Base-by-base conservation (phyloP, 176 grass and related monocot genomes). In the Rhynchospora breviuscula region DNA sequence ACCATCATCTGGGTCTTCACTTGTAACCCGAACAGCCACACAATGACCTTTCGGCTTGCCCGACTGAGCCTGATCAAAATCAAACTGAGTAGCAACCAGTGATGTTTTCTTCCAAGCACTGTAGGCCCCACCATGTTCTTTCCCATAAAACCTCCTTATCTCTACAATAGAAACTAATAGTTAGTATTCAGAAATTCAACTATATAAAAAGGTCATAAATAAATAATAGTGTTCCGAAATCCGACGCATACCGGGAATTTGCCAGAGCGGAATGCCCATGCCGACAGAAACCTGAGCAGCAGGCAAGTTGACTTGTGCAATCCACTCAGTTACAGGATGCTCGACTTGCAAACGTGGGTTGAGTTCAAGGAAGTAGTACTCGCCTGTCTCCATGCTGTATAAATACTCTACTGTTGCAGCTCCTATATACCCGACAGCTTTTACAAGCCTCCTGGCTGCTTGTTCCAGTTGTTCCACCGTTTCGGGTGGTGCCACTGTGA, bases 271-370 rank as follows among this genome's bases (percentile, higher is more conserved):
- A 86, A 99, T 89, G 57, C 97, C 93, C 97, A 99, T 99, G 66
- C 97, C 93, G 25, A 99, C 91, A 84, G 85, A 89, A 95, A 95
- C 93, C 90, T 99, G 97, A 81, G 97, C 93, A 48, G 93, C 93
- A 18, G 97, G 97, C 85, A 99, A 96, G 63, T 96, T 99, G 67
- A 99, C 83, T 86, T 99, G 89, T 89, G 97, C 97, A 83, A 99
- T 99, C 97, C 97, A 99, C 90, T 99, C 93, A 6, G 97, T 99
- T 85, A 99, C 97, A 79, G 97, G 93, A 85, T 99, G 97, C 86
- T 99, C 97, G 25, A 99, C 96, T 86, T 99, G 97, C 63, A 99
- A 84, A 51, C 97, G 86, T 79, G 96, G 97, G 85, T 99, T 99
- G 84, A 99, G 93, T 85, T 99, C 97, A 51, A 99, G 83, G 81